A percentile compares a stretch with the other conserved stretches of the same genome.
These are phyloP conservation scores for Phaeodactylum tricornutum DNA, from an alignment of 108 stramenopile genomes.

Conservation along the genomic window DNA sequence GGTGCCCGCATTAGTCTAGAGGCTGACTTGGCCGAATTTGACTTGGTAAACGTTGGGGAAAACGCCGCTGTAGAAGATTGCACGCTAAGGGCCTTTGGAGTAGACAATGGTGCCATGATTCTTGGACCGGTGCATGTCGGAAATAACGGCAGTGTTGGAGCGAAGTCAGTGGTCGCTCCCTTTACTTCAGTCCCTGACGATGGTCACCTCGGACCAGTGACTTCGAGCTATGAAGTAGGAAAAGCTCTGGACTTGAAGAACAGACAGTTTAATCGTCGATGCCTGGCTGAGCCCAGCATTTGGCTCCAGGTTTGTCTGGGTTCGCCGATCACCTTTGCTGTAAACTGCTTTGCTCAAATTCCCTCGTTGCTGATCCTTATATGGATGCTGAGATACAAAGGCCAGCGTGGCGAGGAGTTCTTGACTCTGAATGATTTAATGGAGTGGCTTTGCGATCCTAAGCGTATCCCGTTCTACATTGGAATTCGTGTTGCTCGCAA, in stretches of 20 bases:
- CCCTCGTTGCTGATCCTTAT: constrained; percentile 34
- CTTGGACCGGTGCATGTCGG: constrained; percentile 42
- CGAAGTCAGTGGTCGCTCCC: constrained; percentile 45
- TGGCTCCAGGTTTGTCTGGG: constrained; percentile 14
- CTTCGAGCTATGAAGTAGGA: constrained; percentile 31
- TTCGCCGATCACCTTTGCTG: constrained; percentile 23
- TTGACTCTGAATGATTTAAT: constrained; percentile 28
- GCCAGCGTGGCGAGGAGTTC: constrained; percentile 8
- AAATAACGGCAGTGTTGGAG: constrained; percentile 28
- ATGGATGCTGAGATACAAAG: constrained; percentile 16
- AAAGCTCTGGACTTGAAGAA: constrained; percentile 10
- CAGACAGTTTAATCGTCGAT: constrained; percentile 18
- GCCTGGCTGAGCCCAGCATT: constrained; percentile 26
- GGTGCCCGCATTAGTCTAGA: constrained; percentile 28
- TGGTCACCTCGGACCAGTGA: constrained; percentile 32
- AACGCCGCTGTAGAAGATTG: constrained; percentile 37
- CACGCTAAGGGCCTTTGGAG: constrained; percentile 37
- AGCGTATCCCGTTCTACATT: constrained; percentile 44
- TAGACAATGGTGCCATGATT: constrained; percentile 54
- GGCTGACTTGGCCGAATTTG: constrained; percentile 51
- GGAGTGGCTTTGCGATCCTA: constrained; percentile 42
- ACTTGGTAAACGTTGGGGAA: constrained; percentile 43
- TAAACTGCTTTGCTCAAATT: constrained; percentile 29
- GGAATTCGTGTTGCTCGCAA: constrained; percentile 28
- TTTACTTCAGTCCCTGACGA: constrained; percentile 25